Conservation (phyloP, 768 basidiomycete genomes). For the Sistotremastrum suecicum region DNA sequence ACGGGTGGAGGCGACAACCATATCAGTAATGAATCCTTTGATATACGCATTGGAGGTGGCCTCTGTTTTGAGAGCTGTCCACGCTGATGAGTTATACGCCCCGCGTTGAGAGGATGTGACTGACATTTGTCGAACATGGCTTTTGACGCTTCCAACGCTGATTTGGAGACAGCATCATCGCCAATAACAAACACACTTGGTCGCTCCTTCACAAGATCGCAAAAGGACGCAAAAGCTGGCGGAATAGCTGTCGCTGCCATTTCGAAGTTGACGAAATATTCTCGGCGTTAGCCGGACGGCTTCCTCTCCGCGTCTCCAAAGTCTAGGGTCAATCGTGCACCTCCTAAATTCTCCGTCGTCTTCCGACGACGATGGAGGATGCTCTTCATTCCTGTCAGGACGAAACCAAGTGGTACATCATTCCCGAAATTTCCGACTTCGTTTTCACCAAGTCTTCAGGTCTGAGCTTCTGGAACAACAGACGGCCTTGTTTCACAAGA, state of each 20-base stretch:
- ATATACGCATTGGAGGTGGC: slow-evolving; percentile 48
- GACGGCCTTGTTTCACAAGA: slow-evolving; percentile 11
- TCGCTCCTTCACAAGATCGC: slow-evolving; percentile 32
- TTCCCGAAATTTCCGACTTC: too few relatives aligned
- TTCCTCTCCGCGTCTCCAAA: too few relatives aligned
- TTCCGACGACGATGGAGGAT: too few relatives aligned
- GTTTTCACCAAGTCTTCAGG: too few relatives aligned
- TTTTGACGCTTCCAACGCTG: slow-evolving; percentile 57
- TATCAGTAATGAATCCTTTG: slow-evolving; percentile 45
- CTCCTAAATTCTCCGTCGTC: background rate
- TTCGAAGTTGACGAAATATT: too few relatives aligned
- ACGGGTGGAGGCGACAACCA: slow-evolving; percentile 56
- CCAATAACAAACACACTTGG: slow-evolving; percentile 44
- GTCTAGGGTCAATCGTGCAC: too few relatives aligned
- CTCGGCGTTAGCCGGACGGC: too few relatives aligned
- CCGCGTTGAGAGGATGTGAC: slow-evolving; percentile 10
- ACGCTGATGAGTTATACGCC: background rate
- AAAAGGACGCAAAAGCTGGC: background rate
- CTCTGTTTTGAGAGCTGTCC: slow-evolving; percentile 56
- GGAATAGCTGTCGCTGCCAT: background rate
- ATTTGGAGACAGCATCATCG: slow-evolving; percentile 34
- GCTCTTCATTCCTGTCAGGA: too few relatives aligned
- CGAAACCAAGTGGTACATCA: too few relatives aligned
- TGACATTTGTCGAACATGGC: slow-evolving; percentile 64
- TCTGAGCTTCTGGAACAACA: too few relatives aligned